Evolutionary conservation across 305 asterid genomes (phyloP).

Genomic region (Nicotiana rustica): DNA sequence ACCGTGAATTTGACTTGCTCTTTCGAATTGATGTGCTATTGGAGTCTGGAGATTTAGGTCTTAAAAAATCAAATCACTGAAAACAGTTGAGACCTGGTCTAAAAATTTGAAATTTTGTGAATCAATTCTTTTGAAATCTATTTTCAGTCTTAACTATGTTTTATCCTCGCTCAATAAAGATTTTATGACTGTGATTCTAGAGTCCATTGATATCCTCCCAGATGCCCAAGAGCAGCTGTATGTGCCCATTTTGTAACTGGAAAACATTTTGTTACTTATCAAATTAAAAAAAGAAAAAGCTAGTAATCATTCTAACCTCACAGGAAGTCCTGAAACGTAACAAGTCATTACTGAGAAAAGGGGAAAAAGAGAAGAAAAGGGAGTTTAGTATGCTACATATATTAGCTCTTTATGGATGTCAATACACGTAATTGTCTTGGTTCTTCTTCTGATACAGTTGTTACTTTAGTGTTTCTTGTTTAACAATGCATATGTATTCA

Average conservation of each 20-base stretch:
- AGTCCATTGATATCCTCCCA: neutral
- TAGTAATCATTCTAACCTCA: neutral
- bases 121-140: constrained; percentile 23
- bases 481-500: neutral
- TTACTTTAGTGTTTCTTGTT: neutral
- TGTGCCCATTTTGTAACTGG: neutral
- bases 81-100: constrained; percentile 8
- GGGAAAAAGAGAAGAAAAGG: neutral
- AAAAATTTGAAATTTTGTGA: neutral
- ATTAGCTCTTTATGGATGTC: neutral
- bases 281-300: neutral
- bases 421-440: neutral
- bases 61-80: neutral
- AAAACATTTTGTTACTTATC: neutral
- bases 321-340: neutral
- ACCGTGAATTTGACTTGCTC: constrained; percentile 4
- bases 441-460: neutral
- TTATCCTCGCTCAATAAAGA: neutral
- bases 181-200: neutral
- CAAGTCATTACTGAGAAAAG: neutral
- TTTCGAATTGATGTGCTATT: neutral
- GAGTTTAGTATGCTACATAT: neutral
- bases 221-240: neutral
- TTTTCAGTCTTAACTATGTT: neutral
- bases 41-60: neutral